Base-by-base conservation (phyloP, 257 asterid genomes). In the Capsicum chinense region DNA sequence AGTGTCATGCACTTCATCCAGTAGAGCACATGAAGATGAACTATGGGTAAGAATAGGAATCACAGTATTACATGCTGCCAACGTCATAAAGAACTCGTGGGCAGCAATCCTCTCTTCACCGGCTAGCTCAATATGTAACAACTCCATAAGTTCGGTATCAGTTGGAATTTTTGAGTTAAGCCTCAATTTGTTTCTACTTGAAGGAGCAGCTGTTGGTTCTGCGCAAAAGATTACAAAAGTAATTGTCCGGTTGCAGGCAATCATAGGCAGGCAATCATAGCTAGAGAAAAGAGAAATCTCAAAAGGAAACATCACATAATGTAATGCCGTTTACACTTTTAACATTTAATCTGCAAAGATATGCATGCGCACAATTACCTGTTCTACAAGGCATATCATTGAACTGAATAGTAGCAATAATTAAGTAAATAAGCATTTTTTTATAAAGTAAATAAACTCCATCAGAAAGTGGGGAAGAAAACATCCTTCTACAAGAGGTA, bases 1-100 rank as follows among this genome's bases (percentile, higher is more conserved):
- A 85, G 83, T 35, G 59, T 87, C 90, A 52, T 81, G 83, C 52
- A 83, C 71, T 60, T 88, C 86, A 89, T 86, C 78, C 84, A 79
- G 88, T 11, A 81, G 86, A 83, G 68, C 86, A 85, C 90, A 88
- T 78, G 93, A 78, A 9, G 82, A 84, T 56, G 89, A 86, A 85
- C 88, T 69, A 54, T 86, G 90, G 83, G 92, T 79, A 69, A 92
- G 90, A 89, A 93, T 93, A 85, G 99, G 99, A 87, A 97, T 93
- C 86, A 95, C 98, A 12, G 98, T 97, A 86, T 97, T 97, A 88
- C 99, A 95, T 62, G 98, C 97, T 78, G 99, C 95, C 87, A 97
- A 89, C n/a, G 98, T 89, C 70, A 93, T 89, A 83, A 97, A 93
- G 90, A 97, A 97, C 82, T 93, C 97, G 48, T 93, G 99, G 12